Base-by-base conservation (phyloP, 805 yeast species). In the Ogataea paradorogensis region DNA sequence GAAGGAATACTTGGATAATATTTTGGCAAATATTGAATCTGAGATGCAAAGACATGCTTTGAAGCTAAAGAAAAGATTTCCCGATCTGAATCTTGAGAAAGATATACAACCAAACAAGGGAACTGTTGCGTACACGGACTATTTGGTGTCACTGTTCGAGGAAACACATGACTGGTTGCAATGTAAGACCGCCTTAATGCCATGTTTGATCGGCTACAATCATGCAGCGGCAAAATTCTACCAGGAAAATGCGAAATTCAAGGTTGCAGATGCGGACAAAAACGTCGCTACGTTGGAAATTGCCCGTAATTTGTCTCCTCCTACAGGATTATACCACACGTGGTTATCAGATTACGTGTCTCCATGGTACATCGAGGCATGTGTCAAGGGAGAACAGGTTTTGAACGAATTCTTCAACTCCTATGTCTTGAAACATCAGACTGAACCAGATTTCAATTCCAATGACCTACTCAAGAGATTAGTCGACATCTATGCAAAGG, bases 131-230 rank as follows among this genome's bases (percentile, higher is more conserved):
- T 86, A 86, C 58, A 74, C 83, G 24, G 68, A 81, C 27, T 84
- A 78, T 47, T 65, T 86, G 42, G 52, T 71, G 28, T 70, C 74
- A 15, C 61, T 82, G 5, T 82, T 82, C 4, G 61, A 66, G 16
- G 63, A 62, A 28, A 70, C 71, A 21, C 71, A 74, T 20, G 81
- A 81, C 55, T 81, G 81, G 75, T 57, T 80, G 22, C 84, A 80
- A 32, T 71, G 83, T 36, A 77, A 78, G 42, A 73, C 81, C 7
- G 85, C 91, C 0, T 59, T 84, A 38, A 74, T 87, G 7, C 93
- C 95, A 1, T 85, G 95, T 58, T 61, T 84, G 34, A 73, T 80
- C 55, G 95, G 95, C 1, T 83, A 83, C 56, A 74, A 73, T 25
- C 69, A 73, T 33, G 88, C 89, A 1, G 2, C 62, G 43, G 48